A percentile compares a stretch with the other conserved stretches of the same genome.
These are phyloP conservation scores for Saksenaea vasiformis DNA, from an alignment of 371 early-diverging fungal genomes.

Conservation along the genomic window DNA sequence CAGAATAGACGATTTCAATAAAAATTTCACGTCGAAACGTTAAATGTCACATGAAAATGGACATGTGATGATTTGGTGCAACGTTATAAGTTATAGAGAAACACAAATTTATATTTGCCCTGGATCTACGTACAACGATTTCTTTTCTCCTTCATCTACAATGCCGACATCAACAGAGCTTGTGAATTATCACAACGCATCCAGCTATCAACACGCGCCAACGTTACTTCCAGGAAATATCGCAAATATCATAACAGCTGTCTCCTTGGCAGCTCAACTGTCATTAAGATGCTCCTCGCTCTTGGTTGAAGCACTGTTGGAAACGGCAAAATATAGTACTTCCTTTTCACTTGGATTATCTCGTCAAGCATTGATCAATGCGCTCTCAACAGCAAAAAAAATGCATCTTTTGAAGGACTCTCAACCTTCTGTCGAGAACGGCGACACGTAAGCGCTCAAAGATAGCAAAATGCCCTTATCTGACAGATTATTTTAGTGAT, in stretches of 20 bases:
- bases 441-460: not conserved
- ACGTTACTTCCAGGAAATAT: conserved; percentile 31
- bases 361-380: conserved; percentile 50
- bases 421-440: not conserved
- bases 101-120: not conserved
- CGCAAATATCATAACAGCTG: conserved; percentile 28
- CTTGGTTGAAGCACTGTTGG: conserved; percentile 45
- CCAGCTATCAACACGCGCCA: not conserved
- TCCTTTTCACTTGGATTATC: conserved; percentile 53
- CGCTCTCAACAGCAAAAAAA: conserved; percentile 52
- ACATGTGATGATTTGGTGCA: not conserved
- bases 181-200: not conserved
- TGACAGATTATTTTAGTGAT: not conserved
- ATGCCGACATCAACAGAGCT: not conserved
- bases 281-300: conserved; percentile 31
- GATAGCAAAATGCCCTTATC: not conserved
- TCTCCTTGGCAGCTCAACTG: conserved; percentile 35
- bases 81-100: too few species aligned
- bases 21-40: not conserved
- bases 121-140: not conserved
- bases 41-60: not conserved
- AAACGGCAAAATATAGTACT: conserved; percentile 58
- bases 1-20: too few species aligned
- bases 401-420: conserved; percentile 22
- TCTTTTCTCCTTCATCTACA: not conserved